Base-by-base conservation (phyloP, 805 yeast species). In the Candida pini region DNA sequence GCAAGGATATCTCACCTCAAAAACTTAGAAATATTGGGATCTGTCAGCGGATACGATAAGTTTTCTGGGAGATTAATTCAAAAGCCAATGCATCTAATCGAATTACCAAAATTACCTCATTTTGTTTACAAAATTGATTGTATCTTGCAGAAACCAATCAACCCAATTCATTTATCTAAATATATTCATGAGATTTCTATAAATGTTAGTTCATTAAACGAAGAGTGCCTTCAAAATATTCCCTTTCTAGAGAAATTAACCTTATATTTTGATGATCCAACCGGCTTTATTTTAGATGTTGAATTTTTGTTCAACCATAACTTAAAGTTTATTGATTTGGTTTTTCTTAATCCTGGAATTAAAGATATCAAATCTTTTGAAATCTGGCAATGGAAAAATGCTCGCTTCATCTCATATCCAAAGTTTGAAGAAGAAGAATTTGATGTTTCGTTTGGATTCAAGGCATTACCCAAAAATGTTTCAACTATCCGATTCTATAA, bases 301-400 rank as follows among this genome's bases (percentile, higher is more conserved):
- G 32, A 29, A 16, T 29, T 29, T 14, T 14, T 29, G 17, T 29
- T 19, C 25, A 29, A 29, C 6, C 24, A 29, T 8, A 9, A 20
- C 4, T 20, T 29, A 10, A 15, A 29, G 18, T 19, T 8, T n/a
- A 29, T 29, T 9, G 20, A 29, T 9, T 13, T 29, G 3, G 6
- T 13, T 21, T 20, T 9, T 9, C 12, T 7, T 14, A 23, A 9
- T 23, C 14, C 12, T 23, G 26, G 16, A 13, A 15, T 13, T 15
- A 13, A 8, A n/a, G 32, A 29, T 6, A 29, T 29, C 15, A 9
- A 27, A 18, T 20, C 32, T 19, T 29, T 29, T 25, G 25, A 29
- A 13, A 9, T 29, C 14, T n/a, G n/a, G 16, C 32, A 29, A 9
- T 16, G 18, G 16, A 12, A 18, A 7, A 21, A 21, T 8, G 15